phyloP scores from a whole-genome alignment of 345 rosid species.

The Lepidium aucheri region DNA sequence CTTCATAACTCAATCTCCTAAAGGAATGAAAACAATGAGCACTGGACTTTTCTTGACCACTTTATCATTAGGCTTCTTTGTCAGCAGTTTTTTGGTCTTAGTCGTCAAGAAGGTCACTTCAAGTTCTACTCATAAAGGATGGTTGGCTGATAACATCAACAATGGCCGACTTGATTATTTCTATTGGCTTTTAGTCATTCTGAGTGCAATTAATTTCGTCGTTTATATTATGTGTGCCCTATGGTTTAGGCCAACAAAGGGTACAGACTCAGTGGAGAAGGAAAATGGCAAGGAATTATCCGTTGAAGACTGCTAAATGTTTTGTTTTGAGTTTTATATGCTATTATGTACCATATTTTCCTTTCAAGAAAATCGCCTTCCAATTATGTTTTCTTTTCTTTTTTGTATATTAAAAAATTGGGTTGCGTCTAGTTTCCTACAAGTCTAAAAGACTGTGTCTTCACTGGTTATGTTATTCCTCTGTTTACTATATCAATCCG shows the following conservation, averaged over 20 bases:
- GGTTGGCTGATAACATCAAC: constrained; percentile 49
- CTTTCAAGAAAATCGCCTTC: background rate
- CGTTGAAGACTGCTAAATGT: constrained; percentile 25
- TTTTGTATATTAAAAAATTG: constrained; percentile 4
- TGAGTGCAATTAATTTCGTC: constrained; percentile 36
- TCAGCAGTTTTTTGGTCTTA: constrained; percentile 51
- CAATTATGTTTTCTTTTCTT: background rate
- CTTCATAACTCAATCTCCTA: constrained; percentile 61
- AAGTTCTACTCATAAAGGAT: constrained; percentile 23
- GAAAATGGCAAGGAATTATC: constrained; percentile 20
- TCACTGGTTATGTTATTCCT: background rate
- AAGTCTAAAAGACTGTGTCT: background rate
- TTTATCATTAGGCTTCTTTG: constrained; percentile 53
- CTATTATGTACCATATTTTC: background rate
- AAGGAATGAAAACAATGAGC: constrained; percentile 69
- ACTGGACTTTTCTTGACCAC: constrained; percentile 60
- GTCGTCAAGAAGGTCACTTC: constrained; percentile 34
- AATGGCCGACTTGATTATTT: constrained; percentile 41
- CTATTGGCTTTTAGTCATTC: constrained; percentile 39
- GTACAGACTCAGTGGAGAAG: constrained; percentile 18
- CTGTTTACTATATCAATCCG: background rate
- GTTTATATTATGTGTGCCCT: constrained; percentile 30
- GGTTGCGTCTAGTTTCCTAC: constrained; percentile 1
- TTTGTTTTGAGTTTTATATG: background rate
- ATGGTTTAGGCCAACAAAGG: constrained; percentile 36